phyloP scores from a whole-genome alignment of 1,284 basidiomycete genomes.

The Malassezia psittaci region DNA sequence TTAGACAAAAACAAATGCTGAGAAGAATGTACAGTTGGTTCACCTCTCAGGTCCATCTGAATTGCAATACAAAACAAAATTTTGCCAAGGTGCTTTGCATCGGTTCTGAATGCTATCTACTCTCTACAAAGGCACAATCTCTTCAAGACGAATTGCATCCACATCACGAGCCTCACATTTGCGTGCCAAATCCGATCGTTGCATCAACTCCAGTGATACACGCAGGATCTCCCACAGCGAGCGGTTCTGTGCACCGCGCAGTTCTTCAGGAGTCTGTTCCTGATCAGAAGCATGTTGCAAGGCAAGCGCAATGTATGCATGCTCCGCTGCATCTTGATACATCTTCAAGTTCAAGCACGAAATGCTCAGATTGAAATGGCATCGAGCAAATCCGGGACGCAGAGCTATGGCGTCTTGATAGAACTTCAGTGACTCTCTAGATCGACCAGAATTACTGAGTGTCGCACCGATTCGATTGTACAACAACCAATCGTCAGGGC shows the following conservation, averaged over 20 bases:
- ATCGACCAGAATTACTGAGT: constrained; percentile 72
- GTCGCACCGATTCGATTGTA: constrained; percentile 95
- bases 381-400: constrained; percentile 81
- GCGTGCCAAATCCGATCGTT: constrained; percentile 34
- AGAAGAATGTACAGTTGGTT: no score
- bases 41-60: background rate
- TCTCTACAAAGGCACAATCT: constrained; percentile 21
- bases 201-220: constrained; percentile 39
- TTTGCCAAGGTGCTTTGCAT: background rate
- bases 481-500: constrained; percentile 85
- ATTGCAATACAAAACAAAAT: no score
- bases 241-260: constrained; percentile 20
- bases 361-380: constrained; percentile 43
- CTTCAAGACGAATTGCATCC: constrained; percentile 26
- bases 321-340: constrained; percentile 43
- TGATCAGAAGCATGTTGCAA: constrained; percentile 32
- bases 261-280: constrained; percentile 18
- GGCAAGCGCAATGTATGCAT: constrained; percentile 41
- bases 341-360: constrained; percentile 42
- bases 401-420: constrained; percentile 80
- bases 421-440: constrained; percentile 73
- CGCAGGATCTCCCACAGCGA: constrained; percentile 44
- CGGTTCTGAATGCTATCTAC: background rate
- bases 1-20: no score
- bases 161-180: constrained; percentile 25